Evolutionary conservation across 2,329 filamentous ascomycete genomes (phyloP).

Genomic region (Phyllosticta citribraziliensis): DNA sequence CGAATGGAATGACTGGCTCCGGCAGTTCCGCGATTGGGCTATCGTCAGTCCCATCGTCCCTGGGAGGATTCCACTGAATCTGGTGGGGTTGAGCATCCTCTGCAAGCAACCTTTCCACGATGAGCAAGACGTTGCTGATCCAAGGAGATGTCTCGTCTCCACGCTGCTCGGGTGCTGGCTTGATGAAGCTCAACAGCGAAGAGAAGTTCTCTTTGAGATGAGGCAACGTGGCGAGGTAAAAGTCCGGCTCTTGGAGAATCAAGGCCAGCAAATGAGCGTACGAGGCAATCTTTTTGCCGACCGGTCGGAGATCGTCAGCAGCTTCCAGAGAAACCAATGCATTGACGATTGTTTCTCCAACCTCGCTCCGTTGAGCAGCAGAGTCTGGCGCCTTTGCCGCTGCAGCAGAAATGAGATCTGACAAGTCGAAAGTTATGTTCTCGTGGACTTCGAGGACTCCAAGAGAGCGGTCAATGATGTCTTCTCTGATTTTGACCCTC

Average conservation of each 20-base stretch:
- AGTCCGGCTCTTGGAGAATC: conserved; percentile 70
- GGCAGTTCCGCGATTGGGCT: conserved; percentile 50
- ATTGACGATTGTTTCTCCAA: conserved; percentile 72
- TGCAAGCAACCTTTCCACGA: conserved; percentile 82
- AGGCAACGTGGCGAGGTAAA: conserved; percentile 67
- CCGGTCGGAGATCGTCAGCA: conserved; percentile 45
- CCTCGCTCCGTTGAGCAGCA: conserved; percentile 53
- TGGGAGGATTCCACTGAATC: conserved; percentile 58
- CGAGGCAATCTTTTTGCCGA: conserved; percentile 67
- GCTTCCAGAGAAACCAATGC: conserved; percentile 63
- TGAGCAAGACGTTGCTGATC: conserved; percentile 81
- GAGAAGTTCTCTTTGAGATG: conserved; percentile 68
- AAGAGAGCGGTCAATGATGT: conserved; percentile 79
- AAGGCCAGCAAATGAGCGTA: conserved; percentile 88
- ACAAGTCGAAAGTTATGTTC: conserved; percentile 79
- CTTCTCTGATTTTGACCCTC: conserved; percentile 60
- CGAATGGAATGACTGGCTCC: conserved; percentile 51
- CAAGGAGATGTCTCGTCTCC: conserved; percentile 78
- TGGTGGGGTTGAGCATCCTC: conserved; percentile 75
- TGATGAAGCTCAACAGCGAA: conserved; percentile 70
- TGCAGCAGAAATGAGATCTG: conserved; percentile 73
- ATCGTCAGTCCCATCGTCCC: conserved; percentile 31
- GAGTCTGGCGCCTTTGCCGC: conserved; percentile 52
- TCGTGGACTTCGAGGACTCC: conserved; percentile 85
- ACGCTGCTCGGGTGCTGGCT: conserved; percentile 55